These are phyloP conservation scores for Arachis stenosperma DNA, from an alignment of 306 rosid genomes.

Conservation along the genomic window DNA sequence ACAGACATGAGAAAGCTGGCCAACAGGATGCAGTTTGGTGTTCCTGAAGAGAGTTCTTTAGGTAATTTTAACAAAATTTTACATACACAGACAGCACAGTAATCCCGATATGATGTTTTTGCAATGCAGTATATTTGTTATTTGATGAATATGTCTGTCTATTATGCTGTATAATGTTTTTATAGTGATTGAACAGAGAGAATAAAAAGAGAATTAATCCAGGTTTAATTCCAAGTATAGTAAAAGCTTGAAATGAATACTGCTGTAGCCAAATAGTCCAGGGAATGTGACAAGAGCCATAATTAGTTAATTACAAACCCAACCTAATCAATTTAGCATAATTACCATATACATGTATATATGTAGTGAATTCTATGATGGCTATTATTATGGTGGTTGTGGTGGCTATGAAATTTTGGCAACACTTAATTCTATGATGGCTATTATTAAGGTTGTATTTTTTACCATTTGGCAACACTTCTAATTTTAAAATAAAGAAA, in stretches of 20 bases:
- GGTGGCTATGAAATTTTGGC: too few species aligned
- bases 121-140: slow-evolving; percentile 12
- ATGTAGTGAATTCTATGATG: too few species aligned
- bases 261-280: slow-evolving; percentile 6
- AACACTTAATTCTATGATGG: too few species aligned
- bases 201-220: not conserved
- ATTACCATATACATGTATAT: too few species aligned
- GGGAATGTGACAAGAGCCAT: not conserved
- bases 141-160: not conserved
- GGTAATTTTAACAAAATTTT: slow-evolving; percentile 53
- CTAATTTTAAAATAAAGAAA: too few species aligned
- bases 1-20: slow-evolving; percentile 97
- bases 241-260: slow-evolving; percentile 4
- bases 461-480: too few species aligned
- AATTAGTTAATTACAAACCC: not conserved
- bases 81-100: not conserved
- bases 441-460: too few species aligned
- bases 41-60: slow-evolving; percentile 96
- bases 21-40: slow-evolving; percentile 90
- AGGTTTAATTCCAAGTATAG: slow-evolving; percentile 5
- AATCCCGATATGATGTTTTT: slow-evolving; percentile 17
- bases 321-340: not conserved
- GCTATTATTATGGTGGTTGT: too few species aligned
- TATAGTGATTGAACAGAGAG: not conserved
- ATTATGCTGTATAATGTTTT: not conserved